Evolutionary conservation across 164 flowering plant genomes (phyloP), one percentile per base, ranked within the genome.

Genomic region (Tetracentron sinense): DNA sequence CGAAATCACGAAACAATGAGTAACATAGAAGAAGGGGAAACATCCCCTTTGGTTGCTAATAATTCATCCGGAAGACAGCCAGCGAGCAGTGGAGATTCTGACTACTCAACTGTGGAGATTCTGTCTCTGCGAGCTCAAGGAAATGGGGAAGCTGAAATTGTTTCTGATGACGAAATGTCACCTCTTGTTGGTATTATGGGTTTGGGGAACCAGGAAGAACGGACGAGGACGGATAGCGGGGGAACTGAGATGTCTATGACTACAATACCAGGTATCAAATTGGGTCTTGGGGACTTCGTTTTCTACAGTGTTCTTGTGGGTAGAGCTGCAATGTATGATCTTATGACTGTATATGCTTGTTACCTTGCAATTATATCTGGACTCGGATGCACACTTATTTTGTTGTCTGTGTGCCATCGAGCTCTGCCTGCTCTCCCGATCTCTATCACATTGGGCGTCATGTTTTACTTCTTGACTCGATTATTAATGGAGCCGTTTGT

Each of bases 251-350:
- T 49, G 7, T 27, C 50, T 21, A 44, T 51, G 42, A 29, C 29
- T 5, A 7, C 66, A 6, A 67, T 55, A 5, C 33, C 70, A 72
- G 98, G 98, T 27, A 86, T 90, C 61, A 90, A 79, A 70, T 86
- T 93, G 55, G 98, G 98, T 31, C 86, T 93, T 19, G 98, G 98
- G 26, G 98, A 93, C 67, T 93, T 93, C 66, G 74, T 93, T 6
- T 90, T 93, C 73, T 93, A 90, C 66, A 85, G 97, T 69, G 97
- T 90, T 62, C 86, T 93, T 54, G 98, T 93, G 63, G 98, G 97
- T 44, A 87, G 98, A 71, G 98, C 98, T 65, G 92, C 98, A 58
- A 83, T 90, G 97, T 93, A 89, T 79, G 98, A 93, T 82, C 79
- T 93, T 25, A 87, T 89, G 95, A 93, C 98, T 11, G 92, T 93